These are phyloP conservation scores for Leishmania martiniquensis DNA, from an alignment of 208 protist species.

Conservation along the genomic window DNA sequence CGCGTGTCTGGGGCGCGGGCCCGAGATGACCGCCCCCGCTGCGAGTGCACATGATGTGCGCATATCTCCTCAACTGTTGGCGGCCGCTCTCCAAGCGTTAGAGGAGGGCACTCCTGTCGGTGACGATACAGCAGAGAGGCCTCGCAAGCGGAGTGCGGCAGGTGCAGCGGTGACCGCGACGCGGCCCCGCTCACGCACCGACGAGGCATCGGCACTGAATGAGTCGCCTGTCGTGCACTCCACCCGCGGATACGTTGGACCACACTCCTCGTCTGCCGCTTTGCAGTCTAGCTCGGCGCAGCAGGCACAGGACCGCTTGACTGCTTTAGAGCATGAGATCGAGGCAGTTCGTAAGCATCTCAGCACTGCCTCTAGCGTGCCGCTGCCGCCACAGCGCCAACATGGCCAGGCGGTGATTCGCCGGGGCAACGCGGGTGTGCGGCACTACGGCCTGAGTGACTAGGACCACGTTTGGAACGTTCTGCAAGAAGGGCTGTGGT, in stretches of 20 bases:
- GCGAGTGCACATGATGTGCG: neutral
- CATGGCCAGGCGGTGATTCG: conserved; percentile 40
- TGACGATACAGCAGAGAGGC: neutral
- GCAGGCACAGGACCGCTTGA: conserved; percentile 27
- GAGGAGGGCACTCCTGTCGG: conserved; percentile 2
- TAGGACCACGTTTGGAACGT: conserved; percentile 7
- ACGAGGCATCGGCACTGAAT: neutral
- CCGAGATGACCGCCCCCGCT: neutral
- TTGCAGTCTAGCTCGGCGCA: conserved; percentile 8
- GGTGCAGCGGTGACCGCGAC: neutral
- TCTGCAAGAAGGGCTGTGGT: neutral
- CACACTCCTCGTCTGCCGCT: neutral
- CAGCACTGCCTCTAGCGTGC: conserved; percentile 11
- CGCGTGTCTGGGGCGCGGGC: neutral
- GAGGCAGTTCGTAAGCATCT: conserved; percentile 64
- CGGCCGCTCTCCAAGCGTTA: conserved; percentile 21
- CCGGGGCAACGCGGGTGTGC: conserved; percentile 53
- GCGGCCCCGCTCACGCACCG: neutral
- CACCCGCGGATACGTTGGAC: conserved; percentile 9
- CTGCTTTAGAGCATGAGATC: conserved; percentile 68
- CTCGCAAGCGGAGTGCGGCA: neutral
- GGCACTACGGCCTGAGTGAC: conserved; percentile 65
- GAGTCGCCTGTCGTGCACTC: conserved; percentile 17
- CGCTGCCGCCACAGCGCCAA: conserved; percentile 20
- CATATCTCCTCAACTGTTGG: conserved; percentile 33